phyloP scores from a whole-genome alignment of 768 basidiomycete genomes.

The Mycena albidolilacea region DNA sequence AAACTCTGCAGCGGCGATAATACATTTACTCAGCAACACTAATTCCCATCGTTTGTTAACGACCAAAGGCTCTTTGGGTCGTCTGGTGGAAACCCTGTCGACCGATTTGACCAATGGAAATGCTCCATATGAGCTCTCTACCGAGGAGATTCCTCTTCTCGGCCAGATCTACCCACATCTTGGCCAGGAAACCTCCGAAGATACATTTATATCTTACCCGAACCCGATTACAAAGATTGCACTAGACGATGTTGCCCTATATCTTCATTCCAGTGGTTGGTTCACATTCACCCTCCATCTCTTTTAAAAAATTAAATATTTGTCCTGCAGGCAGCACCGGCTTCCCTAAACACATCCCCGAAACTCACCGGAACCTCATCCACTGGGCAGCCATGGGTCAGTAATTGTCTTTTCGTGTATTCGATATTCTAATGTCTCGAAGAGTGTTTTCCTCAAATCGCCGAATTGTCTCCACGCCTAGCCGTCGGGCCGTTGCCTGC shows the following conservation, averaged over 20 bases:
- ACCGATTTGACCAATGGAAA: constrained; percentile 37
- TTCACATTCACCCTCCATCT: constrained; percentile 33
- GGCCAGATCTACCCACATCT: constrained; percentile 57
- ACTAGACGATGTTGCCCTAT: constrained; percentile 49
- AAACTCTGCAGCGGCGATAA: constrained; percentile 54
- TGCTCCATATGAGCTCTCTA: constrained; percentile 41
- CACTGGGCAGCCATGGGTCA: constrained; percentile 18
- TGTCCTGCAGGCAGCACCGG: constrained; percentile 23
- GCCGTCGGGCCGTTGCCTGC: constrained; percentile 49
- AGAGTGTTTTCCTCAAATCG: not conserved
- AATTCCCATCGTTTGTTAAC: constrained; percentile 54
- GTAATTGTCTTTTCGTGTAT: not conserved
- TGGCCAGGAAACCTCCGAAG: constrained; percentile 50
- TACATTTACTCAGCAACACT: constrained; percentile 54
- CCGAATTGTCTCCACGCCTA: constrained; percentile 19
- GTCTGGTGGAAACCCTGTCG: constrained; percentile 49
- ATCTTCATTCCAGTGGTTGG: constrained; percentile 55
- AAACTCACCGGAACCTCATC: constrained; percentile 21
- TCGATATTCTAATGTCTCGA: not conserved
- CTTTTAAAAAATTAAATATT: not conserved
- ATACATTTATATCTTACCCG: constrained; percentile 50
- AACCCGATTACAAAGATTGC: constrained; percentile 26
- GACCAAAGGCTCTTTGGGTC: constrained; percentile 44
- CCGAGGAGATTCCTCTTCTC: constrained; percentile 54
- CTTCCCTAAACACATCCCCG: constrained; percentile 33